A percentile compares a stretch with the other conserved stretches of the same genome.
Evolutionary conservation across 2,329 filamentous ascomycete genomes (phyloP).

Genomic region (Gnomoniopsis smithogilvyi): DNA sequence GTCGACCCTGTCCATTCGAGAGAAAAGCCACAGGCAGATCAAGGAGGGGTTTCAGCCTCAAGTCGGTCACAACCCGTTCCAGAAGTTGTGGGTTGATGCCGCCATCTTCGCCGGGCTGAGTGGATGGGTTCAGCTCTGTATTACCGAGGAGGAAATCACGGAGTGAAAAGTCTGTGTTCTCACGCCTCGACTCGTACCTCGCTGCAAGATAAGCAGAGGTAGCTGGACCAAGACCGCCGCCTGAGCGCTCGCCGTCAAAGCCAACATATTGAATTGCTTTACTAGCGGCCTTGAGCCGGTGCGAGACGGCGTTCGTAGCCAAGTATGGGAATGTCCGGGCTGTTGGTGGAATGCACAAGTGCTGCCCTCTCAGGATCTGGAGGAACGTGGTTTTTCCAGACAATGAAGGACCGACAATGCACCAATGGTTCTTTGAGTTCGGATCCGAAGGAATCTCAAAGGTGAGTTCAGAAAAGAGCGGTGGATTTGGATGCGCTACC

Average conservation of each 20-base stretch:
- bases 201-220: conserved; percentile 80
- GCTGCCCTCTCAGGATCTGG: conserved; percentile 70
- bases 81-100: conserved; percentile 50
- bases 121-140: conserved; percentile 74
- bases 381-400: conserved; percentile 81
- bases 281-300: conserved; percentile 54
- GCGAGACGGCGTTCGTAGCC: conserved; percentile 56
- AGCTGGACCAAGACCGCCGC: conserved; percentile 47
- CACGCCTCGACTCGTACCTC: conserved; percentile 82
- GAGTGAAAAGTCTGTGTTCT: conserved; percentile 84
- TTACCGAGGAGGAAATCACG: conserved; percentile 78
- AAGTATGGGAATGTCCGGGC: conserved; percentile 79
- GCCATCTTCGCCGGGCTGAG: conserved; percentile 47
- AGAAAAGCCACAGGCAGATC: conserved; percentile 83
- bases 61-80: conserved; percentile 61
- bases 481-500: conserved; percentile 56
- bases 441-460: conserved; percentile 65
- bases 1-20: conserved; percentile 87
- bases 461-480: conserved; percentile 68
- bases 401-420: conserved; percentile 75
- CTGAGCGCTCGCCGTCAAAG: conserved; percentile 71
- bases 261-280: conserved; percentile 85
- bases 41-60: conserved; percentile 67
- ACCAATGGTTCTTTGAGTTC: conserved; percentile 65
- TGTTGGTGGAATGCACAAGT: conserved; percentile 71